Evolutionary conservation across 164 flowering plant species (phyloP).

Genomic region (Magnolia officinalis): DNA sequence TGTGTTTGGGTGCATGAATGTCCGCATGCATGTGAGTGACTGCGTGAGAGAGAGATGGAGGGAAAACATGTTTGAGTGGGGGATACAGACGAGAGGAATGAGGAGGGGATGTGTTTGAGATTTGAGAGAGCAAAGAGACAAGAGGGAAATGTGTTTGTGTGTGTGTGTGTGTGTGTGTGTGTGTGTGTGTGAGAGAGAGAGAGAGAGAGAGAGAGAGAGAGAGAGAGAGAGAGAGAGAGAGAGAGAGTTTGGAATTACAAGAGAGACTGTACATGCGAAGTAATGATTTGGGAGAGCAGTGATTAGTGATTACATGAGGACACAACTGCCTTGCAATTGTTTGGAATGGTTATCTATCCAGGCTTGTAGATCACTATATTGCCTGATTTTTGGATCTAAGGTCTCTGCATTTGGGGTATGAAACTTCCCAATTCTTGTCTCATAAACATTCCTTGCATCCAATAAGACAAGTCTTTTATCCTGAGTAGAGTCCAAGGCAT

Average conservation of each 20-base stretch:
- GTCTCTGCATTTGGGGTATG: slow-evolving; percentile 61
- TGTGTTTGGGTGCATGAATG: no score
- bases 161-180: no score
- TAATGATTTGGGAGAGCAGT: not conserved
- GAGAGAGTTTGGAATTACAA: not conserved
- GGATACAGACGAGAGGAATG: no score
- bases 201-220: no score
- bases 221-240: no score
- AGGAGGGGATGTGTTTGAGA: no score
- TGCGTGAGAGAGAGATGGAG: no score
- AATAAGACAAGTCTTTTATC: slow-evolving; percentile 44
- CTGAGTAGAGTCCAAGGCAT: slow-evolving; percentile 23
- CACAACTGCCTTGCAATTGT: slow-evolving; percentile 52
- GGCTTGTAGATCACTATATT: slow-evolving; percentile 83
- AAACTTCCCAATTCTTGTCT: slow-evolving; percentile 95
- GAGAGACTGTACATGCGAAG: not conserved
- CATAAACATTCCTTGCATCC: slow-evolving; percentile 94
- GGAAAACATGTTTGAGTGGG: no score
- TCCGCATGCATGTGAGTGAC: no score
- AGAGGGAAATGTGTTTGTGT: no score
- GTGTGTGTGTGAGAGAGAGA: no score
- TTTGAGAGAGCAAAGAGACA: no score
- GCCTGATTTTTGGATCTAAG: slow-evolving; percentile 85
- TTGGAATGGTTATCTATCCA: slow-evolving; percentile 81
- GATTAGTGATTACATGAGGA: slow-evolving; percentile 76